These are phyloP conservation scores for Globisporangium barbulae DNA, from an alignment of 352 stramenopile species.

Conservation along the genomic window DNA sequence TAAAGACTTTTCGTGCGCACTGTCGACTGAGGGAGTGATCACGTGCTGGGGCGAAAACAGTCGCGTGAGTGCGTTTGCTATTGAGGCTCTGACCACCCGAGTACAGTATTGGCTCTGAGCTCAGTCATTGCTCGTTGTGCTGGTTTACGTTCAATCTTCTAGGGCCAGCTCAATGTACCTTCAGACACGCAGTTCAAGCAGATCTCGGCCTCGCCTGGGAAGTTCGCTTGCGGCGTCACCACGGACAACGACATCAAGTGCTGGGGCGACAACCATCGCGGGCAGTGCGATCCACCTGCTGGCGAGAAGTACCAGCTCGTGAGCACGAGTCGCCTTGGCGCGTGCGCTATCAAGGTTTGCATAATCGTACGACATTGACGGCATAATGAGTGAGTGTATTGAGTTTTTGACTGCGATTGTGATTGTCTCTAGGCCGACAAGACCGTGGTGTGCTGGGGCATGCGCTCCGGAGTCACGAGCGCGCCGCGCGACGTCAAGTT, in stretches of 20 bases:
- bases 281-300: slow-evolving; percentile 42
- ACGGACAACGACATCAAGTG: slow-evolving; percentile 47
- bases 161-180: slow-evolving; percentile 55
- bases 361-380: neutral
- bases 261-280: slow-evolving; percentile 75
- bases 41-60: slow-evolving; percentile 72
- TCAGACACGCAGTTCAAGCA: slow-evolving; percentile 42
- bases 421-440: slow-evolving; percentile 35
- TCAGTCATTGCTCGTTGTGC: neutral
- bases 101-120: no score
- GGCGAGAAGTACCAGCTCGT: slow-evolving; percentile 58
- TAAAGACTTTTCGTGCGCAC: slow-evolving; percentile 60
- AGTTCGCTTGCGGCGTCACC: slow-evolving; percentile 68
- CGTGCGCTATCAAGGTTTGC: slow-evolving; percentile 54
- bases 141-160: neutral
- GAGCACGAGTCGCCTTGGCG: slow-evolving; percentile 59
- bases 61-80: slow-evolving; percentile 24
- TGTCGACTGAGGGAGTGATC: slow-evolving; percentile 43
- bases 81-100: no score
- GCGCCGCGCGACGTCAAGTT: slow-evolving; percentile 49
- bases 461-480: slow-evolving; percentile 58
- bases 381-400: neutral
- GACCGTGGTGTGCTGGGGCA: slow-evolving; percentile 63
- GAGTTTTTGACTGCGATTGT: neutral
- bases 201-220: slow-evolving; percentile 57